Evolutionary conservation across 306 rosid species (phyloP), one percentile per base, ranked within the genome.

Genomic region (Quercus alba): DNA sequence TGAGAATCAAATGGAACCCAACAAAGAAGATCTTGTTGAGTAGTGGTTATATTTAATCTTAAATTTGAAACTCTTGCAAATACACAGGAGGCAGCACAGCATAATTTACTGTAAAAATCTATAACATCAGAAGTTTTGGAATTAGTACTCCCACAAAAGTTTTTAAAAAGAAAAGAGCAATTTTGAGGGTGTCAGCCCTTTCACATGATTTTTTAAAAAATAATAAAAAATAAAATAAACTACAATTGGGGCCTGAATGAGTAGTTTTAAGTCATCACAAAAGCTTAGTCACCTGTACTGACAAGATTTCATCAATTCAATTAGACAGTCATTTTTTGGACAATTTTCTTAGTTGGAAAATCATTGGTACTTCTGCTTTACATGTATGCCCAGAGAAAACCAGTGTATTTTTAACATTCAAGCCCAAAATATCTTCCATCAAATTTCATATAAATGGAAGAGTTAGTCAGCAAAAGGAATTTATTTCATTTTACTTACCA

Each of bases 401-500:
- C 49, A 28, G 2, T 33, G 46, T 67, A 19, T 35, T 33, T 67
- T 67, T 35, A 5, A 18, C 25, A 66, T 61, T 72, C 76, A 70
- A 2, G 28, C 19, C 54, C 51, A 57, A 77, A 70, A 55, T 51
- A 62, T 81, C n/a, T 72, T 52, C 23, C 49, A 64, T 71, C 46
- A 74, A 80, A 49, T 49, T 49, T 20, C 41, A 73, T 51, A 64
- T 72, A 26, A 31, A 61, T 54, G 26, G 31, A 61, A 64, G 46
- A 74, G 31, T 61, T 46, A 73, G 55, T 74, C 74, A 75, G 44
- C 38, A 74, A 25, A 73, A 46, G n/a, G 23, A 21, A 10, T 58
- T 83, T 83, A 75, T 70, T 70, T 69, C 68, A 75, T 73, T 76
- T 30, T 77, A 73, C 90, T 85, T 79, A 93, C 97, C 97, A 93